These are phyloP conservation scores for Dactylis glomerata DNA, from an alignment of 176 grass and related monocot species.

Conservation along the genomic window DNA sequence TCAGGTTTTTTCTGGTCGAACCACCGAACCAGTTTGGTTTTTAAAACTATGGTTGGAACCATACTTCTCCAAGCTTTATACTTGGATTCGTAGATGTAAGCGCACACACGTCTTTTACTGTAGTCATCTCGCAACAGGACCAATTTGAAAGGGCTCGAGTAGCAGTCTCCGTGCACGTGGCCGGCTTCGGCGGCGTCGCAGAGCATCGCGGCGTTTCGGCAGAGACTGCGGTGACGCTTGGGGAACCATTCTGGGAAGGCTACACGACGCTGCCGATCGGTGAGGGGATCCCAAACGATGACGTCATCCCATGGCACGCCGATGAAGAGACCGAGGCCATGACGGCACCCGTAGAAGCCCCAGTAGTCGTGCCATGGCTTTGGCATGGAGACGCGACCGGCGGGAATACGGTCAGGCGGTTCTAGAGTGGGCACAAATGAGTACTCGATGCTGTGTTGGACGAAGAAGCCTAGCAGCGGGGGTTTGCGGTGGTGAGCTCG, in stretches of 20 bases:
- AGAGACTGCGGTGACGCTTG: neutral
- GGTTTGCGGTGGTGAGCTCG: neutral
- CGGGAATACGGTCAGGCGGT: neutral
- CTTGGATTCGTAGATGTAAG: neutral
- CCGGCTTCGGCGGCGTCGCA: neutral
- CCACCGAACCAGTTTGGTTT: too few species aligned
- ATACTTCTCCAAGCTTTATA: neutral
- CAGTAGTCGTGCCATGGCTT: neutral
- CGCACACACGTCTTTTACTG: neutral
- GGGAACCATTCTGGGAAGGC: neutral
- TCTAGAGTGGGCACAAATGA: neutral
- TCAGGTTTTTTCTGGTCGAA: too few species aligned
- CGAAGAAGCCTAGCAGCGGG: neutral
- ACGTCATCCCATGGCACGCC: neutral
- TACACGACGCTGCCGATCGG: neutral
- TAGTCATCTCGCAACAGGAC: neutral
- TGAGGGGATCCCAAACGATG: neutral
- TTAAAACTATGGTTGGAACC: neutral
- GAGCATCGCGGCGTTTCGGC: neutral
- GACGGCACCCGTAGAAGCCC: neutral
- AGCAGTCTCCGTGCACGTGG: neutral
- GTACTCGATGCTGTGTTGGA: neutral
- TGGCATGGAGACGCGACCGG: neutral
- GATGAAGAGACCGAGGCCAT: neutral
- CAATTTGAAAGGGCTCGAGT: neutral